Conservation (phyloP, 139 green algal species). For the Cymbomonas tetramitiformis region DNA sequence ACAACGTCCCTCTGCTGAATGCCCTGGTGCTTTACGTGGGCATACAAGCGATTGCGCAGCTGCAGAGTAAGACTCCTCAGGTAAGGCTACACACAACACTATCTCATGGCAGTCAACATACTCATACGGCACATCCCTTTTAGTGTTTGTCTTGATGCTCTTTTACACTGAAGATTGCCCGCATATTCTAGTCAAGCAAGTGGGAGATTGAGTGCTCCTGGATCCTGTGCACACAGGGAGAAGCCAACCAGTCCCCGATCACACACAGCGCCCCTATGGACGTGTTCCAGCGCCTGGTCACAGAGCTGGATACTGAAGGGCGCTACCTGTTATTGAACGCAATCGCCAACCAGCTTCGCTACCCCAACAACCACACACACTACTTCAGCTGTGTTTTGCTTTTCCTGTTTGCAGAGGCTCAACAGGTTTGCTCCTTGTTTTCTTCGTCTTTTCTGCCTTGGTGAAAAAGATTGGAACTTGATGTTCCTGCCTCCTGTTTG, state of each 20-base stretch:
- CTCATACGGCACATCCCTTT: too few relatives aligned
- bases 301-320: conserved; percentile 74
- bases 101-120: too few relatives aligned
- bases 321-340: conserved; percentile 91
- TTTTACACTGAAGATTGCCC: background rate
- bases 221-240: conserved; percentile 19
- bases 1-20: conserved; percentile 75
- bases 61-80: too few relatives aligned
- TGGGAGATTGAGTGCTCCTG: too few relatives aligned
- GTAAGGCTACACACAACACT: too few relatives aligned
- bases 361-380: conserved; percentile 96
- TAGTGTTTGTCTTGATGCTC: too few relatives aligned
- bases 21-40: conserved; percentile 84
- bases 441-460: background rate
- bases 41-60: conserved; percentile 27
- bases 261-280: conserved; percentile 49
- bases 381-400: conserved; percentile 93
- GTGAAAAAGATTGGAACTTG: too few relatives aligned
- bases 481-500: too few relatives aligned
- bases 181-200: too few relatives aligned
- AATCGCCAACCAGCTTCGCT: conserved; percentile 95
- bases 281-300: conserved; percentile 49
- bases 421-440: conserved; percentile 26
- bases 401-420: conserved; percentile 70
- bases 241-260: conserved; percentile 16